Percentiles rank a stretch among this genome's conserved stretches.
phyloP scores from a whole-genome alignment of 140 eudicot species.

The Cichorium intybus region DNA sequence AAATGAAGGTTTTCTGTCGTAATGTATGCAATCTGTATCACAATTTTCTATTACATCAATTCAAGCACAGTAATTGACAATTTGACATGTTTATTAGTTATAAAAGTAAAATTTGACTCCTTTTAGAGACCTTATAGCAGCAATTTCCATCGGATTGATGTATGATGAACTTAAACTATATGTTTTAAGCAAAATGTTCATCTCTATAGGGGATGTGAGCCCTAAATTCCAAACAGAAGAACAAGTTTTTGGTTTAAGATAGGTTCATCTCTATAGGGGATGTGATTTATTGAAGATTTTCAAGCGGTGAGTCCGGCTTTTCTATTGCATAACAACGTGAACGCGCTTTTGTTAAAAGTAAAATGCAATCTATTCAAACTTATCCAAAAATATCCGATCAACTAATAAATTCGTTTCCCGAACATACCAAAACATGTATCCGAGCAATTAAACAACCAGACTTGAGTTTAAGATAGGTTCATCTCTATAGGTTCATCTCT shows the following conservation, averaged over 20 bases:
- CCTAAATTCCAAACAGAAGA: neutral
- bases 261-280: neutral
- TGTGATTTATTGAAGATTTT: too few species aligned
- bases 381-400: neutral
- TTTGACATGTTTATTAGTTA: neutral
- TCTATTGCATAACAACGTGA: neutral
- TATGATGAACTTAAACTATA: neutral
- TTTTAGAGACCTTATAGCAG: neutral
- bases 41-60: neutral
- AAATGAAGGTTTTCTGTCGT: neutral
- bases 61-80: neutral
- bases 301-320: neutral
- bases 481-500: too few species aligned
- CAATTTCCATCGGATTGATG: conserved; percentile 6
- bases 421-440: neutral
- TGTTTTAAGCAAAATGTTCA: neutral
- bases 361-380: neutral
- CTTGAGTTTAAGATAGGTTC: too few species aligned
- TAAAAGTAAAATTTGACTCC: neutral
- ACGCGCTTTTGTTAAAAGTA: neutral
- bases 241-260: conserved; percentile 1
- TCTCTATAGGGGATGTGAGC: neutral
- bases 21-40: neutral
- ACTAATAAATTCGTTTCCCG: neutral
- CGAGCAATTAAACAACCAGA: neutral